A percentile compares a stretch with the other conserved stretches of the same genome.
Conservation (phyloP, 78 protist species). For the Anaeramoeba ignava region DNA sequence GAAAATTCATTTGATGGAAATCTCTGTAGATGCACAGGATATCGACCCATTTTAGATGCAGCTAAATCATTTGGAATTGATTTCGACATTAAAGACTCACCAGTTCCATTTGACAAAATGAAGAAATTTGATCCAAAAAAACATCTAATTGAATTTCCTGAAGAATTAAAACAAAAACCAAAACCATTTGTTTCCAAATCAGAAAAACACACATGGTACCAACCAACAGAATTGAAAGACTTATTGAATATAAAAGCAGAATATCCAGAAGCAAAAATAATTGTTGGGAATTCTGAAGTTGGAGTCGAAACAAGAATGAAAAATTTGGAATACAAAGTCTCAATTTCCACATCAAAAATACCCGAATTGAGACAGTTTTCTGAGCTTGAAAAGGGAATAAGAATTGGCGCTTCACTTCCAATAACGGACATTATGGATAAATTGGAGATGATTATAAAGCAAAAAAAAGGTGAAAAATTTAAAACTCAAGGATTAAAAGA, state of each 20-base stretch:
- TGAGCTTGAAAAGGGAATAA: neutral
- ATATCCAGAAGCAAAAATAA: neutral
- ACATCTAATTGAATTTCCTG: neutral
- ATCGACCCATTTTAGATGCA: constrained; percentile 78
- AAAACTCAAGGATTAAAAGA: neutral
- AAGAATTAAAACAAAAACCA: neutral
- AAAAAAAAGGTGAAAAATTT: neutral
- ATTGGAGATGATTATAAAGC: neutral
- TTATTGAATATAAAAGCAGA: neutral
- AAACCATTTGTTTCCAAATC: neutral
- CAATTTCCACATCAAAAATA: neutral
- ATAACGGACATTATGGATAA: neutral
- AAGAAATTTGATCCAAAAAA: neutral
- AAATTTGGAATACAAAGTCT: neutral
- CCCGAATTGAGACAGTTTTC: neutral
- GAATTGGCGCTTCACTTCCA: neutral
- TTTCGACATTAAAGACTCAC: neutral
- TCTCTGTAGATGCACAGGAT: constrained; percentile 93
- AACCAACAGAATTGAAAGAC: neutral
- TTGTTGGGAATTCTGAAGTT: neutral
- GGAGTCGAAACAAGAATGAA: neutral
- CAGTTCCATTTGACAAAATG: neutral
- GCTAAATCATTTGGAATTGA: constrained; percentile 37
- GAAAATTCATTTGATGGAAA: constrained; percentile 58
- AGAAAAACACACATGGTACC: neutral